phyloP scores from a whole-genome alignment of 768 basidiomycete genomes.

The Xerocomus potaroensis region DNA sequence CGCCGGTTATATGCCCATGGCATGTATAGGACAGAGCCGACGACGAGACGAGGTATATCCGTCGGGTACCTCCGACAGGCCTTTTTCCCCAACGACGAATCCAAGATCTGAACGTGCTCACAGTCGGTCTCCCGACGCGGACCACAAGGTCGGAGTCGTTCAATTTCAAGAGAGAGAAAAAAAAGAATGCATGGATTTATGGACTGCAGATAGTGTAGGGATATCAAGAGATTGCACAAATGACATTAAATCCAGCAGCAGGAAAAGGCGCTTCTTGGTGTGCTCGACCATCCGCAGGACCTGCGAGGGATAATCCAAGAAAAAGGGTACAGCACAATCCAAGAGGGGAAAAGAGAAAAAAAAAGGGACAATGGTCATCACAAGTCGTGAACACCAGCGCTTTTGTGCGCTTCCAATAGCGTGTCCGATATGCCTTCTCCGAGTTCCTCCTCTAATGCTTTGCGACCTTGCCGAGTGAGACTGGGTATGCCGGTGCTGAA shows the following conservation, averaged over 20 bases:
- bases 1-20: too few relatives aligned
- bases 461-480: constrained; percentile 64
- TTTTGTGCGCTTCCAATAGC: too few relatives aligned
- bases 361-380: constrained; percentile 6
- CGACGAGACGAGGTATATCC: too few relatives aligned
- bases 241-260: constrained; percentile 9
- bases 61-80: too few relatives aligned
- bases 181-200: constrained; percentile 9
- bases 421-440: constrained; percentile 14
- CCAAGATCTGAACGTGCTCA: too few relatives aligned
- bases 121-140: too few relatives aligned
- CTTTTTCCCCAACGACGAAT: too few relatives aligned
- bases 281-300: constrained; percentile 8
- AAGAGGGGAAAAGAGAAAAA: background rate
- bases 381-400: constrained; percentile 4
- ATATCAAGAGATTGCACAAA: constrained; percentile 22
- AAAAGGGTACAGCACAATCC: constrained; percentile 3
- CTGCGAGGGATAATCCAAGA: constrained; percentile 6
- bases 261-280: background rate
- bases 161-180: background rate
- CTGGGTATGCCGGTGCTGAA: constrained; percentile 60
- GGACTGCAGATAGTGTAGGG: constrained; percentile 23
- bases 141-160: too few relatives aligned
- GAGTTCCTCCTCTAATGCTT: constrained; percentile 74
- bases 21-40: too few relatives aligned